Percentiles rank a stretch among this genome's conserved stretches.
Conservation (phyloP, 345 rosid genomes). For the Brassica cretica region DNA sequence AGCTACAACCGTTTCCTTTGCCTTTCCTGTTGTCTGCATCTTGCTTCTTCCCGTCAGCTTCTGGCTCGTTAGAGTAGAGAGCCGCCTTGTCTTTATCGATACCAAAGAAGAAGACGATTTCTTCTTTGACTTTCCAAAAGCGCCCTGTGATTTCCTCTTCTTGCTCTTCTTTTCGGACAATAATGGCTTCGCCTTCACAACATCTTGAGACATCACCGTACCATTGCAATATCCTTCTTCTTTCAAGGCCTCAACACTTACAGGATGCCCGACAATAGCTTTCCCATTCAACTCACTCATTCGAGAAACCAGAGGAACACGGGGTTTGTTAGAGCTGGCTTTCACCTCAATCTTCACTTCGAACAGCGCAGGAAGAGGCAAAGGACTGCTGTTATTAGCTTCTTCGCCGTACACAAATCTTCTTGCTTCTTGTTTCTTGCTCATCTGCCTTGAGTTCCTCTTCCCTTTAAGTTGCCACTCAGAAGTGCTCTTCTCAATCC, state of each 20-base stretch:
- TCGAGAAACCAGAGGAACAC: constrained; percentile 86
- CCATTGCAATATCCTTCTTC: constrained; percentile 42
- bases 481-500: constrained; percentile 69
- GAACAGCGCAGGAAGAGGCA: constrained; percentile 38
- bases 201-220: constrained; percentile 29
- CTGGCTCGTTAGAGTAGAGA: constrained; percentile 72
- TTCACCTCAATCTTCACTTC: constrained; percentile 80
- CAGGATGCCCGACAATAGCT: constrained; percentile 87
- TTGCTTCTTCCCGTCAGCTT: constrained; percentile 43
- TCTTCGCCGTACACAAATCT: constrained; percentile 51
- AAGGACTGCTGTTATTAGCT: constrained; percentile 40
- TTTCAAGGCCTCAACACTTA: constrained; percentile 53
- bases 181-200: constrained; percentile 33
- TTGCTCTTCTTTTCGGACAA: constrained; percentile 38
- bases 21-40: constrained; percentile 55
- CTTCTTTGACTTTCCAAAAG: constrained; percentile 45
- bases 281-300: constrained; percentile 78
- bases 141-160: constrained; percentile 40
- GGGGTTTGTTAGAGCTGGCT: constrained; percentile 59
- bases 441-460: constrained; percentile 80
- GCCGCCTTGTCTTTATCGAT: constrained; percentile 71
- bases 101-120: constrained; percentile 44
- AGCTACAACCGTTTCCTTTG: constrained; percentile 62
- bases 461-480: constrained; percentile 94
- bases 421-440: constrained; percentile 59